These are phyloP conservation scores for Withania somnifera DNA, from an alignment of 305 asterid genomes.

Conservation along the genomic window DNA sequence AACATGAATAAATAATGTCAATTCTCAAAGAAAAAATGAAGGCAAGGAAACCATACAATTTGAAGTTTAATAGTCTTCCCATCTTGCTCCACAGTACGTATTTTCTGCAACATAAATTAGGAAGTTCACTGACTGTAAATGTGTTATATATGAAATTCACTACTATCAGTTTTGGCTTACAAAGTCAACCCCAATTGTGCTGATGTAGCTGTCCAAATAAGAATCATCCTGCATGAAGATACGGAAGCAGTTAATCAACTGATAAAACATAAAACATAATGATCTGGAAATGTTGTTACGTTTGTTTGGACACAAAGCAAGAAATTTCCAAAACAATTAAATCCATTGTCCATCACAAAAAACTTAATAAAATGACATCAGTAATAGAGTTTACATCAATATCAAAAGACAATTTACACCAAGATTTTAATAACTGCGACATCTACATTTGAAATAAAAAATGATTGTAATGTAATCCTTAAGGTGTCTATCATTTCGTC, in stretches of 20 bases:
- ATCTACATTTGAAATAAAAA: not conserved
- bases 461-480: not conserved
- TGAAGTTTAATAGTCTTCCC: conserved; percentile 89
- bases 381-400: not conserved
- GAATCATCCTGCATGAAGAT: conserved; percentile 65
- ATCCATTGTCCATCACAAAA: not conserved
- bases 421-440: not conserved
- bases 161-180: conserved; percentile 31
- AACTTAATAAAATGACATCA: not conserved
- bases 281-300: not conserved
- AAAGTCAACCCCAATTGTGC: conserved; percentile 92
- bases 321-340: not conserved
- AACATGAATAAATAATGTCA: not conserved
- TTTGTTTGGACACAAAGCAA: not conserved
- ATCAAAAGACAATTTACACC: not conserved
- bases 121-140: not conserved
- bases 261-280: not conserved
- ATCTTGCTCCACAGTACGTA: conserved; percentile 89
- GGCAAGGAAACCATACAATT: conserved; percentile 42
- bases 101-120: conserved; percentile 49
- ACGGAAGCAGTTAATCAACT: not conserved
- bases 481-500: not conserved
- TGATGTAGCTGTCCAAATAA: conserved; percentile 80
- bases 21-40: not conserved
- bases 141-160: not conserved